Conservation (phyloP, 2,329 filamentous ascomycete species). For the Neofusicoccum cordaticola region DNA sequence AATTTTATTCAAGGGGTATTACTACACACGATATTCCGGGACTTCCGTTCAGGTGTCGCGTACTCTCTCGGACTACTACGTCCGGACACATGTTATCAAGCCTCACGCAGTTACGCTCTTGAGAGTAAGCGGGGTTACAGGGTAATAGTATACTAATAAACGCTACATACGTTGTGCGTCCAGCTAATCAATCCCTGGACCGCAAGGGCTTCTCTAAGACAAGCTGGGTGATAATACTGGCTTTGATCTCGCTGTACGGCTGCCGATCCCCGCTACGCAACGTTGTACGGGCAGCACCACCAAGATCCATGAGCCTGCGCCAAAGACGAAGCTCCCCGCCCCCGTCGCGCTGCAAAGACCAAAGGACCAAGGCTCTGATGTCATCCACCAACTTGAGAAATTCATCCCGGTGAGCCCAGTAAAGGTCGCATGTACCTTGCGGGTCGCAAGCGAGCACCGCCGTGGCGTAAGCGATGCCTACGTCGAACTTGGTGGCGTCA, state of each 20-base stretch:
- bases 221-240: neutral
- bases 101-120: no score
- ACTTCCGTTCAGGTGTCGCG: no score
- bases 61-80: no score
- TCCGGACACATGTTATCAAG: no score
- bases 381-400: neutral
- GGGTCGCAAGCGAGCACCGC: slow-evolving; percentile 1
- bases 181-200: no score
- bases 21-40: no score
- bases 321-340: neutral
- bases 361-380: neutral
- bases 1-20: no score
- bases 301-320: neutral
- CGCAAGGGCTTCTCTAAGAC: neutral
- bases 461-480: neutral
- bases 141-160: no score
- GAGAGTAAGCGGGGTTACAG: no score
- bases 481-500: neutral
- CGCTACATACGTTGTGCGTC: no score
- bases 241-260: neutral
- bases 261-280: neutral
- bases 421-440: neutral
- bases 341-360: neutral
- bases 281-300: neutral
- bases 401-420: neutral